Evolutionary conservation across 2,329 filamentous ascomycete genomes (phyloP), one percentile per base, ranked within the genome.

Genomic region (Talaromyces funiculosus): DNA sequence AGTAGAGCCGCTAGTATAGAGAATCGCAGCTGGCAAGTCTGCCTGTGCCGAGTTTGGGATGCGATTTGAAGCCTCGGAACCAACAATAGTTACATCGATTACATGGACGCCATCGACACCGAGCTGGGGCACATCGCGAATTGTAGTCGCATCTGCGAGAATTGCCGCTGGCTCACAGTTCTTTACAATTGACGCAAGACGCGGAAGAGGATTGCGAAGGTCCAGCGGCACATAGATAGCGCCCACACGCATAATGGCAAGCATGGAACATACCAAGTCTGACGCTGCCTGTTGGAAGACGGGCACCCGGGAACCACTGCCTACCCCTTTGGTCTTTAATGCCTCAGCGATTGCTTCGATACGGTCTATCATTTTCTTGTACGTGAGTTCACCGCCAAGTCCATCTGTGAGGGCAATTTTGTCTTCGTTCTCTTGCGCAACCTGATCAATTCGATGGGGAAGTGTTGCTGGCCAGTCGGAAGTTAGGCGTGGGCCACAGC

Each of bases 151-250:
- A 9, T 37, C 35, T 9, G 16, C 35, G 1, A 80, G 61, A 4
- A 79, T 62, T 0, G 66, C 66, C 0, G 22, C 24, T 5, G 72
- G 72, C 45, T 69, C 43, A 45, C 69, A 71, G 53, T 71, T 66
- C 3, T 66, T 26, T 1, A 69, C 68, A 1, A 77, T 69, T 4
- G 60, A 53, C 0, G 66, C 61, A 1, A 78, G 71, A 2, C 78
- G 69, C 3, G 67, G 18, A 0, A 68, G n/a, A 0, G 71, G 66
- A 10, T 66, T 70, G 0, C 67, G 62, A 1, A 68, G 51, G 57
- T 82, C 81, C 0, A 83, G 67, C 0, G 72, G 72, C 8, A 75
- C 61, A 59, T 72, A 75, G 5, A 63, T 53, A 4, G 53, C 72
- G 1, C 78, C 79, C 9, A 77, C 55, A 0, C 71, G 67, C 59